Conservation (phyloP, 2,329 filamentous ascomycete species). For the Monosporascus sp. region DNA sequence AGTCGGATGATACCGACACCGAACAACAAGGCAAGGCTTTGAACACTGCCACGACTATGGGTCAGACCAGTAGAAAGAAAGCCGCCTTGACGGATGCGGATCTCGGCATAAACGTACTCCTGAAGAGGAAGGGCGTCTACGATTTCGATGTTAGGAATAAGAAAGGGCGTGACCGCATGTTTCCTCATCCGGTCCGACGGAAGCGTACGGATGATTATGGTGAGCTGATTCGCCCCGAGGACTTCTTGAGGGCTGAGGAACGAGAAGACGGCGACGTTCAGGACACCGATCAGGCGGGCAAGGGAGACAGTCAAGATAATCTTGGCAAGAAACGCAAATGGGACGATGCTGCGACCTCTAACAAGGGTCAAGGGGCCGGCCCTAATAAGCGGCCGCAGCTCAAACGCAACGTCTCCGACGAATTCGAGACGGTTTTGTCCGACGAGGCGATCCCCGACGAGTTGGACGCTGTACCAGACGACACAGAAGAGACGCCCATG, state of each 20-base stretch:
- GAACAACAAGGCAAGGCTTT: constrained; percentile 89
- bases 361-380: constrained; percentile 36
- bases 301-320: constrained; percentile 49
- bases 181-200: constrained; percentile 76
- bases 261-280: constrained; percentile 68
- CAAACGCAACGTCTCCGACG: constrained; percentile 35
- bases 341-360: constrained; percentile 58
- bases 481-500: constrained; percentile 39
- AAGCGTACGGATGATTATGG: constrained; percentile 87
- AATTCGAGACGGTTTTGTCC: constrained; percentile 35
- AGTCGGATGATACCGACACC: constrained; percentile 81
- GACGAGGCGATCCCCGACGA: constrained; percentile 46
- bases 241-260: constrained; percentile 89
- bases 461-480: constrained; percentile 53
- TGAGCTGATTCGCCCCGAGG: constrained; percentile 87
- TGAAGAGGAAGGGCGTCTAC: constrained; percentile 84
- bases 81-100: constrained; percentile 83
- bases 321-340: constrained; percentile 93
- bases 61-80: constrained; percentile 79
- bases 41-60: constrained; percentile 80
- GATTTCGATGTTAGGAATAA: constrained; percentile 91
- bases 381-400: constrained; percentile 56
- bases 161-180: constrained; percentile 87
- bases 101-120: constrained; percentile 81
- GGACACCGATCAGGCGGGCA: constrained; percentile 47